A percentile compares a stretch with the other conserved stretches of the same genome.
Conservation (phyloP, 768 basidiomycete genomes). For the Termitomyces sp. region DNA sequence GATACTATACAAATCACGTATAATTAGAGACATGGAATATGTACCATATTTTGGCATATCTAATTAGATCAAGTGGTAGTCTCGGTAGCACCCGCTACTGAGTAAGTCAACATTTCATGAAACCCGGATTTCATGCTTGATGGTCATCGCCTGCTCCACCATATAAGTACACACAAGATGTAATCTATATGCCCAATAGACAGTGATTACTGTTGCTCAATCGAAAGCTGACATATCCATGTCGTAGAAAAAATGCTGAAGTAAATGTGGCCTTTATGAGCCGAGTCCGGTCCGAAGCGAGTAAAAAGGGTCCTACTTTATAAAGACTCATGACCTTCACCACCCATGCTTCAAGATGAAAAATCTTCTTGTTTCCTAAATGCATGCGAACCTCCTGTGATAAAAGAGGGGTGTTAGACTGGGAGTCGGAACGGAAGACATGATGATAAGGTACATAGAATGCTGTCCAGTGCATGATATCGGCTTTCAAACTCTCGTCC, state of each 20-base stretch:
- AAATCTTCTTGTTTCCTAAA: slow-evolving; percentile 85
- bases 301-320: slow-evolving; percentile 46
- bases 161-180: not conserved
- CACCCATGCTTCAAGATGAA: slow-evolving; percentile 96
- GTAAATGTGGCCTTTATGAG: not conserved
- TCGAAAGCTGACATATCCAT: slow-evolving; percentile 63
- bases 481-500: slow-evolving; percentile 86
- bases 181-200: not conserved
- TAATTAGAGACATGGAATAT: too few relatives aligned
- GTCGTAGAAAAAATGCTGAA: slow-evolving; percentile 58
- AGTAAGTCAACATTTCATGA: not conserved
- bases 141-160: not conserved
- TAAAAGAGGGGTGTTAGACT: not conserved
- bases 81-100: too few relatives aligned
- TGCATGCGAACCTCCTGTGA: slow-evolving; percentile 91
- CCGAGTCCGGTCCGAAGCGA: not conserved
- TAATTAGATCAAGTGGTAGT: too few relatives aligned
- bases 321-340: slow-evolving; percentile 93
- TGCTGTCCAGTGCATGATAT: slow-evolving; percentile 97
- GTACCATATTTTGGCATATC: too few relatives aligned
- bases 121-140: not conserved
- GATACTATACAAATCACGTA: too few relatives aligned
- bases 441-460: slow-evolving; percentile 67
- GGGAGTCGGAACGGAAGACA: not conserved
- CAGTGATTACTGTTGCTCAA: slow-evolving; percentile 15